phyloP scores from a whole-genome alignment of 2,329 filamentous ascomycete genomes.

The Cryoendolithus antarcticus region DNA sequence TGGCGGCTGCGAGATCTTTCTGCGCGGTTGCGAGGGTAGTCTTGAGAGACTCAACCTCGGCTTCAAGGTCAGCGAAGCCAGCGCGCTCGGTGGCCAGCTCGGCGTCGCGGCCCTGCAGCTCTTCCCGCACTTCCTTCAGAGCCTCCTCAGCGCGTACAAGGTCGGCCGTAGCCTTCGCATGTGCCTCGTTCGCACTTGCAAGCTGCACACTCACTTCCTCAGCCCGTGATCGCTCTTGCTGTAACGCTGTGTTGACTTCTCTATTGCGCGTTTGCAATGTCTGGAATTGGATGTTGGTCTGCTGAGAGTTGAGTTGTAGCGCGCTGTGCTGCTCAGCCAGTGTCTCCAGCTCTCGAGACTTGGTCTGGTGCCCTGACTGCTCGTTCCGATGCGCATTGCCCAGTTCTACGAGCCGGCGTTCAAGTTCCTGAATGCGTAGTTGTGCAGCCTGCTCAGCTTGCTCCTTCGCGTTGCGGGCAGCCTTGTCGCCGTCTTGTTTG shows the following conservation, averaged over 20 bases:
- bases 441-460: conserved; percentile 11
- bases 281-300: too few relatives aligned
- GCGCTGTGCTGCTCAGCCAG: conserved; percentile 10
- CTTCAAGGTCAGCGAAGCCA: conserved; percentile 20
- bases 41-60: conserved; percentile 11
- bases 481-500: conserved; percentile 16
- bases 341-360: conserved; percentile 13
- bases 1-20: conserved; percentile 3
- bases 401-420: conserved; percentile 17
- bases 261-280: conserved; percentile 6
- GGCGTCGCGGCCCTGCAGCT: conserved; percentile 18
- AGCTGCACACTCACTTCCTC: conserved; percentile 30
- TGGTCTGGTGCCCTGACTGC: conserved; percentile 16
- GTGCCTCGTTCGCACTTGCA: too few relatives aligned
- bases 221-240: conserved; percentile 13
- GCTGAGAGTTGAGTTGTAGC: too few relatives aligned
- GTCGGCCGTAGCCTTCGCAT: neutral
- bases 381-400: conserved; percentile 19
- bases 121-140: conserved; percentile 15
- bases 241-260: conserved; percentile 13
- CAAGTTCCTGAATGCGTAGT: conserved; percentile 16
- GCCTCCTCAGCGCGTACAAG: too few relatives aligned
- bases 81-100: conserved; percentile 20
- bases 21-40: conserved; percentile 7
- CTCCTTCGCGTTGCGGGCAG: conserved; percentile 7